These are phyloP conservation scores for Domatiomyces catenatus DNA, from an alignment of 2,329 filamentous ascomycete species.

Conservation along the genomic window DNA sequence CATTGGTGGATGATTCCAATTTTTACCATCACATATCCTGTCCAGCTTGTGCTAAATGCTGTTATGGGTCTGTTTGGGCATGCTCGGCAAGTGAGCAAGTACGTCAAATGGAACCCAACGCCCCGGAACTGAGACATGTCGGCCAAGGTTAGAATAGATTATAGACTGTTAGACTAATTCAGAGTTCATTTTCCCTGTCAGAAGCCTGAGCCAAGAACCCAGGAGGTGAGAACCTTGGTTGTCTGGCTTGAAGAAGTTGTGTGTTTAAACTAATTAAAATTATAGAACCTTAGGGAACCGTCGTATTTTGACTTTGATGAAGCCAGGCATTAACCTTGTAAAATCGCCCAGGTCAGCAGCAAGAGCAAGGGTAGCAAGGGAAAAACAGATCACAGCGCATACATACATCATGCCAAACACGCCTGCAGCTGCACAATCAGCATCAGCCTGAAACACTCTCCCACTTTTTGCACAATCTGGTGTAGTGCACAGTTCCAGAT, in stretches of 20 bases:
- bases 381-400: neutral
- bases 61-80: constrained; percentile 34
- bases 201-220: neutral
- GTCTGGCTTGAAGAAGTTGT: neutral
- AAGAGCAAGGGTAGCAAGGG: too few species aligned
- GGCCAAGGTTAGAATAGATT: neutral
- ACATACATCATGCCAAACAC: neutral
- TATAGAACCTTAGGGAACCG: neutral
- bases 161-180: neutral
- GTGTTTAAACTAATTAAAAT: neutral
- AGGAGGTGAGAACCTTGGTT: neutral
- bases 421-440: neutral
- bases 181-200: neutral
- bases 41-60: constrained; percentile 30
- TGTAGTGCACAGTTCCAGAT: neutral
- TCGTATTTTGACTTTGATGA: neutral
- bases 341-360: neutral
- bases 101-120: constrained; percentile 36
- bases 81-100: constrained; percentile 31
- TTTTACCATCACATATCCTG: constrained; percentile 30
- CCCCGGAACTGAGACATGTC: constrained; percentile 9
- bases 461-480: neutral
- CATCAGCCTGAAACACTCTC: neutral
- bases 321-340: neutral
- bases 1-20: constrained; percentile 26